These are phyloP conservation scores for Botryotinia calthae DNA, from an alignment of 2,329 filamentous ascomycete species.

Conservation along the genomic window DNA sequence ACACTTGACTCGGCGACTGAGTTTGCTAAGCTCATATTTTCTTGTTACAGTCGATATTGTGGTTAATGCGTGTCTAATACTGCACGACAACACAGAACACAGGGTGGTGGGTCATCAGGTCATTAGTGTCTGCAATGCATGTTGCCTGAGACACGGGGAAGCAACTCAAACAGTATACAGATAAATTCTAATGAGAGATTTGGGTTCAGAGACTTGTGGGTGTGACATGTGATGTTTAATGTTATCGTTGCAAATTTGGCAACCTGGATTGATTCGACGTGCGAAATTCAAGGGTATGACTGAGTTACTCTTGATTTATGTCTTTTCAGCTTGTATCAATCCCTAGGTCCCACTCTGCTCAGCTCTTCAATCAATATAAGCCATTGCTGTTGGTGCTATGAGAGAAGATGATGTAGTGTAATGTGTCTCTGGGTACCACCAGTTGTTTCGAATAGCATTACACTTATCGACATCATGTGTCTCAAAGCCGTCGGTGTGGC, in stretches of 20 bases:
- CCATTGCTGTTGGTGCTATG: neutral
- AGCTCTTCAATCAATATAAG: neutral
- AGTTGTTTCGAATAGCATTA: no score
- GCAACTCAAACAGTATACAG: neutral
- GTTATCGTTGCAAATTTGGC: constrained; percentile 48
- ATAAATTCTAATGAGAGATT: neutral
- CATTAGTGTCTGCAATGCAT: constrained; percentile 22
- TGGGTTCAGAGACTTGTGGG: constrained; percentile 45
- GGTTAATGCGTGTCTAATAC: no score
- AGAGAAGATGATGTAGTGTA: no score
- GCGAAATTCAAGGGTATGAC: no score
- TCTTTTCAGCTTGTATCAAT: neutral
- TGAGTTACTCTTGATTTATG: constrained; percentile 23
- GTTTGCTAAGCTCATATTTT: neutral
- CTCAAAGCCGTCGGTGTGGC: no score
- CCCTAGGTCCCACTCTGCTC: neutral
- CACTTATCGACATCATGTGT: no score
- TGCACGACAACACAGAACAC: constrained; percentile 25
- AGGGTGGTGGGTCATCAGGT: constrained; percentile 16
- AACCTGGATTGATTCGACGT: neutral
- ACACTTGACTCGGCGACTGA: neutral
- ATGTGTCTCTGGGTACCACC: no score
- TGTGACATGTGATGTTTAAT: constrained; percentile 45
- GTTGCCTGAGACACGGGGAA: neutral
- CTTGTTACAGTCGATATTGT: no score